Percentiles rank a stretch among this genome's conserved stretches.
These are phyloP conservation scores for Diacronema lutheri DNA, from an alignment of 78 protist species.

Conservation along the genomic window DNA sequence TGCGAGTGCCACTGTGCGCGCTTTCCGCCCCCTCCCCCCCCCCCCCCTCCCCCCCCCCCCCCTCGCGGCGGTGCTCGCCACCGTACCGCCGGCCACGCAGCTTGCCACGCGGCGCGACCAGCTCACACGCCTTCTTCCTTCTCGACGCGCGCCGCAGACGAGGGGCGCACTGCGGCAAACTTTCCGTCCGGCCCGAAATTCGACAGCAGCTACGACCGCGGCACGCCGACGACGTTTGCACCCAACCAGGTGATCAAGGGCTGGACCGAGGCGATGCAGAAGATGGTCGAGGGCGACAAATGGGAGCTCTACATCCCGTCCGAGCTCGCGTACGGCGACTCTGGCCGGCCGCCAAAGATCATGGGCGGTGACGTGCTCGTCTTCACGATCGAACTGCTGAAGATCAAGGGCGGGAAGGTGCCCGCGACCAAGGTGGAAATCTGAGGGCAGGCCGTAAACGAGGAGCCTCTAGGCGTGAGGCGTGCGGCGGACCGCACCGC, in stretches of 20 bases:
- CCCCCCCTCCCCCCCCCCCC: too few species aligned
- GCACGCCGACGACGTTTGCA: slow-evolving; percentile 22
- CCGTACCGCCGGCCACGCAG: too few species aligned
- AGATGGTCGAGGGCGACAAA: slow-evolving; percentile 32
- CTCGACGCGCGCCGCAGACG: too few species aligned
- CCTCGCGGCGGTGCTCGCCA: too few species aligned
- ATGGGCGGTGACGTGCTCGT: not conserved
- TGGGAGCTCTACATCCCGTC: slow-evolving; percentile 17
- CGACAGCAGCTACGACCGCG: slow-evolving; percentile 16
- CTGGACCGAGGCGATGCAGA: slow-evolving; percentile 26
- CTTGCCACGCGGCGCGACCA: too few species aligned
- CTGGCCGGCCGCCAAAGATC: not conserved
- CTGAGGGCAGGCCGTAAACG: too few species aligned
- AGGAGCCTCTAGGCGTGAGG: too few species aligned
- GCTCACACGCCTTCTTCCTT: too few species aligned
- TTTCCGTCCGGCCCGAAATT: slow-evolving; percentile 19
- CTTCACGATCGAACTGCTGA: not conserved
- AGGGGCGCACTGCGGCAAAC: not conserved
- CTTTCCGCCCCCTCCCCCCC: too few species aligned
- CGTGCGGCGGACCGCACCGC: too few species aligned
- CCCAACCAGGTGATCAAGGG: slow-evolving; percentile 34
- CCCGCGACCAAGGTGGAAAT: too few species aligned
- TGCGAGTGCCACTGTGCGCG: slow-evolving; percentile 7
- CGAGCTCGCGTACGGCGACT: not conserved
- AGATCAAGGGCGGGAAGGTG: not conserved